Percentiles rank a stretch among this genome's conserved stretches.
These are phyloP conservation scores for Hericium alpestre DNA, from an alignment of 768 basidiomycete species.

Conservation along the genomic window DNA sequence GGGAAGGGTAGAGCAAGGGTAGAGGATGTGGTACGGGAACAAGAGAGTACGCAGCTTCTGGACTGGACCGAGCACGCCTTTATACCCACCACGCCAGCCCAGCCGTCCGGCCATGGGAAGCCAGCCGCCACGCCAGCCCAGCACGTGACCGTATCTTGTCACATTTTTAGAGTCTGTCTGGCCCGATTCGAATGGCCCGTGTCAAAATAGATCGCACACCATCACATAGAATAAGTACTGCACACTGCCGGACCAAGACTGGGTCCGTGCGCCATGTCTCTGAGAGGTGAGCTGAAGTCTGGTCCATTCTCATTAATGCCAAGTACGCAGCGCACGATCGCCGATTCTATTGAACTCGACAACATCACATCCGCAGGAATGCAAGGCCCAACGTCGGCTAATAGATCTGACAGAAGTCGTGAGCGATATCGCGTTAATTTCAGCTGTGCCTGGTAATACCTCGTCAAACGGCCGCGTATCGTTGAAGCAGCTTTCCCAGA, in stretches of 20 bases:
- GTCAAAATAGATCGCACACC: too few relatives aligned
- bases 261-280: too few relatives aligned
- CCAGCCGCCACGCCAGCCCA: too few relatives aligned
- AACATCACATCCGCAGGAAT: too few relatives aligned
- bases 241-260: too few relatives aligned
- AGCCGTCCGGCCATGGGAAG: too few relatives aligned
- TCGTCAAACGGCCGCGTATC: slow-evolving; percentile 98
- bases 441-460: slow-evolving; percentile 29
- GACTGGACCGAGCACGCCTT: too few relatives aligned
- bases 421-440: background rate
- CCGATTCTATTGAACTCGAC: too few relatives aligned
- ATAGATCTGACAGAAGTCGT: background rate
- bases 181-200: too few relatives aligned
- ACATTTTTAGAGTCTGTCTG: background rate
- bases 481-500: slow-evolving; percentile 92
- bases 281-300: too few relatives aligned
- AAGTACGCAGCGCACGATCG: background rate
- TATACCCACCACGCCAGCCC: background rate
- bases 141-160: background rate
- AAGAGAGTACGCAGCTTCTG: background rate
- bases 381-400: background rate
- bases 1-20: background rate
- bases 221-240: too few relatives aligned
- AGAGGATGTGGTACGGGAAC: background rate
- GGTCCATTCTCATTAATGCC: background rate